These are phyloP conservation scores for Calonectria pseudoturangicola DNA, from an alignment of 2,329 filamentous ascomycete species.

Conservation along the genomic window DNA sequence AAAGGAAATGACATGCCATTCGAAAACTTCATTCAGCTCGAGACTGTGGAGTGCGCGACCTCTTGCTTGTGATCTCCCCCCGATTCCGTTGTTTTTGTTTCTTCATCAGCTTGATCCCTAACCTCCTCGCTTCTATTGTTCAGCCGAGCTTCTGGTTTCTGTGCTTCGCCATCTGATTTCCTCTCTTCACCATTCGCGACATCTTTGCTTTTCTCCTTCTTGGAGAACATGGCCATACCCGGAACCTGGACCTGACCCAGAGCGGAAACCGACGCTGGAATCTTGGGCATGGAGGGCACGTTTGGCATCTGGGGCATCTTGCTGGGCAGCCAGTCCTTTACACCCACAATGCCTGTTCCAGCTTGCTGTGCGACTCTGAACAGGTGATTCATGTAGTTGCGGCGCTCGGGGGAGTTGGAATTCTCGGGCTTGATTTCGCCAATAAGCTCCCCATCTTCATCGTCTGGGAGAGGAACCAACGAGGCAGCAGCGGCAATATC, in stretches of 20 bases:
- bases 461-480: slow-evolving; percentile 68
- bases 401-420: slow-evolving; percentile 60
- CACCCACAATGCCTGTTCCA: slow-evolving; percentile 60
- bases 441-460: slow-evolving; percentile 59
- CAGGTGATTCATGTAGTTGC: slow-evolving; percentile 69
- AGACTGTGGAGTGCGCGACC: too few relatives aligned
- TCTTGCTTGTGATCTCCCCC: not conserved
- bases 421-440: slow-evolving; percentile 58
- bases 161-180: not conserved
- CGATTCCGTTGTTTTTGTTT: not conserved
- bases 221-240: slow-evolving; percentile 56
- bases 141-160: not conserved
- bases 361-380: slow-evolving; percentile 70
- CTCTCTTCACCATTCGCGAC: slow-evolving; percentile 31
- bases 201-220: slow-evolving; percentile 43
- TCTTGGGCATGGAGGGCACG: slow-evolving; percentile 50
- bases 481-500: slow-evolving; percentile 73
- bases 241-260: slow-evolving; percentile 49
- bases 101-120: not conserved
- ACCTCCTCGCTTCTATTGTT: not conserved
- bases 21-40: too few relatives aligned
- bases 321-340: slow-evolving; percentile 67
- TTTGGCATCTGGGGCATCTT: slow-evolving; percentile 62
- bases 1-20: too few relatives aligned
- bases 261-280: slow-evolving; percentile 58